Conservation (phyloP, 331 rosid species). For the Arachis monticola region DNA sequence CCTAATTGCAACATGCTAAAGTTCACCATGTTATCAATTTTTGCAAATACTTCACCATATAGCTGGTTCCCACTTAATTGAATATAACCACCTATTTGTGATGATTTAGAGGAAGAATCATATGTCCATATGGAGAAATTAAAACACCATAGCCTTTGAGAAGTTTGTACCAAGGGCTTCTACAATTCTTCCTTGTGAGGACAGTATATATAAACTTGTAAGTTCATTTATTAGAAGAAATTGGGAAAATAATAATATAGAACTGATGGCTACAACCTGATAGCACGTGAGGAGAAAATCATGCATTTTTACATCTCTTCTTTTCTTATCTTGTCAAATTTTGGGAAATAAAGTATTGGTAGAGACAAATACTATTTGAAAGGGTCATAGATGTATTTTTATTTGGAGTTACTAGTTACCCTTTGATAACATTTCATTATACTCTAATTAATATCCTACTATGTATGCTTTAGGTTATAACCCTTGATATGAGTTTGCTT, state of each 20-base stretch:
- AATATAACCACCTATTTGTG: conserved; percentile 73
- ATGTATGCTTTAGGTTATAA: conserved; percentile 69
- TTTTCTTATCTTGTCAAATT: conserved; percentile 16
- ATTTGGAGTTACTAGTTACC: conserved; percentile 3
- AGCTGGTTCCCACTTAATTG: conserved; percentile 75
- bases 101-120: conserved; percentile 42
- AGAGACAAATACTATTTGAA: conserved; percentile 40
- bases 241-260: too few relatives aligned
- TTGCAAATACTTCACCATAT: conserved; percentile 70
- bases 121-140: conserved; percentile 43
- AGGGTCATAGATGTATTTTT: background rate
- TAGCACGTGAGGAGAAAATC: conserved; percentile 12
- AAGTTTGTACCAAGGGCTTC: conserved; percentile 71
- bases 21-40: conserved; percentile 61
- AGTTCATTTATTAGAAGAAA: too few relatives aligned
- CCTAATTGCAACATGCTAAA: conserved; percentile 79
- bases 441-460: conserved; percentile 32
- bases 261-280: conserved; percentile 87
- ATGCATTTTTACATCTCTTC: conserved; percentile 1
- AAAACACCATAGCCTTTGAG: conserved; percentile 74
- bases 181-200: conserved; percentile 80
- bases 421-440: conserved; percentile 14
- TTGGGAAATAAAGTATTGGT: conserved; percentile 10
- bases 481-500: conserved; percentile 94
- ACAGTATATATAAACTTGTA: conserved; percentile 71